Evolutionary conservation across 768 basidiomycete species (phyloP), one percentile per base, ranked within the genome.

Genomic region (Podaxis sp.): DNA sequence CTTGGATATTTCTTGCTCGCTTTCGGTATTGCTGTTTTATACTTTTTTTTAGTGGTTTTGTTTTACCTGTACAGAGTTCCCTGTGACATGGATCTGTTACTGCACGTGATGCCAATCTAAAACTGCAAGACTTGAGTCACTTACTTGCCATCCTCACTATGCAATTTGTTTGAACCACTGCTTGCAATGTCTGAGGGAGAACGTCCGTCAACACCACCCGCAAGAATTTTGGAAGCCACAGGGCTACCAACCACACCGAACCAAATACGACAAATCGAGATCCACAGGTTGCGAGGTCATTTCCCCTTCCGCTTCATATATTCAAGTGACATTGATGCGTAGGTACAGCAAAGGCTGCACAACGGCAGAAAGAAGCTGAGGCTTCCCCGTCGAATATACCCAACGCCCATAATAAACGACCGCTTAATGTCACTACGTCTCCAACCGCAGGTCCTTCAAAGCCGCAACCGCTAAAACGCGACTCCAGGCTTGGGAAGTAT

Each of bases 401-500:
- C 5, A 94, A 93, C 73, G 66, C 74, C n/a, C 87, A 92, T 68
- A 83, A 83, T 65, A 95, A 95, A 69, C 84, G 93, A 27, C 86
- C 90, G 0, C 72, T 94, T 2, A 75, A 73, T 47, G 81, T 81
- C 27, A 74, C 87, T 44, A 82, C 83, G n/a, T 86, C 86, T 16
- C 84, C 88, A 1, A 89, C 89, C 3, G 83, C 82, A 0, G 77
- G 77, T 0, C 79, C 77, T 13, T 78, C 78, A 14, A 63, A 61
- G 25, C 67, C 77, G 1, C 76, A 79, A 58, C 78, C 82, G 57
- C 75, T 93, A 57, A 84, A 84, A 68, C 84, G 89, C 5, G 91
- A 94, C 66, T 82, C 87, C 11, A 83, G 91, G 36, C 77, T 94
- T 10, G 96, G 93, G 27, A 91, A 85, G 51, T 98, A 98, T 76